Base-by-base conservation (phyloP, 1,284 basidiomycete species). In the Caloboletus firmus region DNA sequence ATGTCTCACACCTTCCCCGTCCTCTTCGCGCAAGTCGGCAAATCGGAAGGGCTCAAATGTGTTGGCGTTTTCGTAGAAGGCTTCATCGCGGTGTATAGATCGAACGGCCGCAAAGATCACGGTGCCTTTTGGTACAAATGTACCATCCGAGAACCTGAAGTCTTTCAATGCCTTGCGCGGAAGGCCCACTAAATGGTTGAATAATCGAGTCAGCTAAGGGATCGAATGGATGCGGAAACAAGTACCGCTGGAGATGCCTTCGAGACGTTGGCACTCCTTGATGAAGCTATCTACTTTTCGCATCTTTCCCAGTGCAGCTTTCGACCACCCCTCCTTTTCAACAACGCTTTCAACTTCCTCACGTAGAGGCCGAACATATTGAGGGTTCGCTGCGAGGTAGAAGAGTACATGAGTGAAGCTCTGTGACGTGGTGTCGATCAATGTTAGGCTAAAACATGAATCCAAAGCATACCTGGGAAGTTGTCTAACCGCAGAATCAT, bases 271-370 rank as follows among this genome's bases (percentile, higher is more conserved):
- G 0, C 68, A 66, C 57, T 81, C 79, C 37, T 67, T 71, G 30
- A 81, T 22, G 59, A 81, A 78, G 58, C 79, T 81, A 58, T 82
- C 79, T 4, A 78, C 41, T 57, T 73, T 59, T 35, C 60, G 60
- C 75, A 80, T 75, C 51, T 72, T 73, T 40, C 59, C 64, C 35
- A 80, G 45, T 0, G 73, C 67, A 2, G 46, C 57, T 53, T 76
- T 78, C 4, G 76, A 69, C 77, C 79, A 79, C 8, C 47, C 45
- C 59, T 62, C 45, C 39, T 60, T 37, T 59, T 61, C 12, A 59
- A 59, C 52, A 4, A 64, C 9, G 28, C 32, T 7, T 78, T 74
- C 2, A 76, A 31, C 69, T 55, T 80, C 80, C 32, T 77, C 72
- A 0, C 78, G 74, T n/a, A 81, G 65, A 0, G 68, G 67, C 20